Conservation (phyloP, 2,329 filamentous ascomycete genomes). For the Cytospora chrysosperma region DNA sequence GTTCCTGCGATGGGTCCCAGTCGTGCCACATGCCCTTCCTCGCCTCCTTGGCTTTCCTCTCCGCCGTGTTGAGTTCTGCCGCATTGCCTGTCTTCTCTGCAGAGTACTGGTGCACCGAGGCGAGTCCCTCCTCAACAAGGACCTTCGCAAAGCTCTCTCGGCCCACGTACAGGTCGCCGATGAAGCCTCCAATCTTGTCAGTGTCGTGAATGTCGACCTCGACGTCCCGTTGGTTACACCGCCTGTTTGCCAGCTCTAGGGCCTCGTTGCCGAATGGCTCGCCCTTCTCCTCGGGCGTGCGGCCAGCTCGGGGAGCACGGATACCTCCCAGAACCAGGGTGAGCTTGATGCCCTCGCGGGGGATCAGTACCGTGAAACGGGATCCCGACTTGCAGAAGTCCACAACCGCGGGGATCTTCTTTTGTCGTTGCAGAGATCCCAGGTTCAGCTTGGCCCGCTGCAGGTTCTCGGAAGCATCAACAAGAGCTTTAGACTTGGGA, state of each 20-base stretch:
- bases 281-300: conserved; percentile 71
- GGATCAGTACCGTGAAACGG: conserved; percentile 87
- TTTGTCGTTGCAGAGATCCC: conserved; percentile 82
- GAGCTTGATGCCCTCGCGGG: conserved; percentile 89
- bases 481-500: conserved; percentile 76
- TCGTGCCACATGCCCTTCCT: conserved; percentile 89
- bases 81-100: conserved; percentile 93
- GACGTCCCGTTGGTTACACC: conserved; percentile 90
- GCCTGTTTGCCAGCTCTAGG: conserved; percentile 82
- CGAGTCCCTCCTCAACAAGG: conserved; percentile 89
- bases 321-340: conserved; percentile 94
- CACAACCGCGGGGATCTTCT: conserved; percentile 87
- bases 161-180: conserved; percentile 89
- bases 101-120: conserved; percentile 89
- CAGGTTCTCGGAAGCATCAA: conserved; percentile 86
- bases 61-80: conserved; percentile 80
- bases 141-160: conserved; percentile 94
- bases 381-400: conserved; percentile 98
- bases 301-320: conserved; percentile 79
- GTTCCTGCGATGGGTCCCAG: conserved; percentile 88
- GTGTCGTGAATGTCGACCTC: conserved; percentile 93
- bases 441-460: conserved; percentile 97
- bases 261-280: conserved; percentile 97
- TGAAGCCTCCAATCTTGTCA: conserved; percentile 97
- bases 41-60: conserved; percentile 84